Evolutionary conservation across 2,329 filamentous ascomycete species (phyloP).

Genomic region (Sclerotinia borealis): DNA sequence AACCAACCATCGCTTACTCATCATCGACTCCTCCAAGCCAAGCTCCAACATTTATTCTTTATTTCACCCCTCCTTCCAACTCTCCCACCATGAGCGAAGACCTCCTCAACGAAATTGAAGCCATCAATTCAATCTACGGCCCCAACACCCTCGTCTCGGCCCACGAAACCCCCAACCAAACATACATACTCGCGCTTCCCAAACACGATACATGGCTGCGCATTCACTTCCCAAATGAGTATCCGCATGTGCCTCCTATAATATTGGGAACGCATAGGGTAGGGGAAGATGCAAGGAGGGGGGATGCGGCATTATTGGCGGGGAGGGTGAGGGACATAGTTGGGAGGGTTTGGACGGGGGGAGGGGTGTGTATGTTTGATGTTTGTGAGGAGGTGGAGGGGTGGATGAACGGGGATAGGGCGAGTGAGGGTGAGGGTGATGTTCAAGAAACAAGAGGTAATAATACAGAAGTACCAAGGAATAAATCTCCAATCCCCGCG

Average conservation of each 20-base stretch:
- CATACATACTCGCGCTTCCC: slow-evolving; percentile 63
- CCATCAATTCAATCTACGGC: slow-evolving; percentile 80
- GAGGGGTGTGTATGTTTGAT: slow-evolving; percentile 83
- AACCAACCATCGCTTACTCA: neutral
- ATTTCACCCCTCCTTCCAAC: neutral
- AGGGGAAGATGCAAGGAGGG: slow-evolving; percentile 59
- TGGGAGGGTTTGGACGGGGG: slow-evolving; percentile 60
- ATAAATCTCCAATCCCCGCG: neutral
- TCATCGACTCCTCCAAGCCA: neutral
- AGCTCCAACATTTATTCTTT: neutral
- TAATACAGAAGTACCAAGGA: too few species aligned
- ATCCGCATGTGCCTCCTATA: slow-evolving; percentile 67
- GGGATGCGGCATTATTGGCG: slow-evolving; percentile 67
- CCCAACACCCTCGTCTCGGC: slow-evolving; percentile 50
- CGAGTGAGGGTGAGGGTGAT: neutral
- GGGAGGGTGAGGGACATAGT: slow-evolving; percentile 63
- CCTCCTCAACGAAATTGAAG: slow-evolving; percentile 68
- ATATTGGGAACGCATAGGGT: slow-evolving; percentile 76
- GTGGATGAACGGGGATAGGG: neutral
- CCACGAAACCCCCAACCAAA: slow-evolving; percentile 33
- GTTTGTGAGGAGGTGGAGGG: slow-evolving; percentile 68
- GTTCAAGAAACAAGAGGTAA: neutral
- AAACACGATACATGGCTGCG: slow-evolving; percentile 48
- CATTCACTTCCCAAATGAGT: slow-evolving; percentile 64
- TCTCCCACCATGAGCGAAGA: slow-evolving; percentile 30